Evolutionary conservation across 2,329 filamentous ascomycete species (phyloP), one percentile per base, ranked within the genome.

Genomic region (Trichoderma simmonsii): DNA sequence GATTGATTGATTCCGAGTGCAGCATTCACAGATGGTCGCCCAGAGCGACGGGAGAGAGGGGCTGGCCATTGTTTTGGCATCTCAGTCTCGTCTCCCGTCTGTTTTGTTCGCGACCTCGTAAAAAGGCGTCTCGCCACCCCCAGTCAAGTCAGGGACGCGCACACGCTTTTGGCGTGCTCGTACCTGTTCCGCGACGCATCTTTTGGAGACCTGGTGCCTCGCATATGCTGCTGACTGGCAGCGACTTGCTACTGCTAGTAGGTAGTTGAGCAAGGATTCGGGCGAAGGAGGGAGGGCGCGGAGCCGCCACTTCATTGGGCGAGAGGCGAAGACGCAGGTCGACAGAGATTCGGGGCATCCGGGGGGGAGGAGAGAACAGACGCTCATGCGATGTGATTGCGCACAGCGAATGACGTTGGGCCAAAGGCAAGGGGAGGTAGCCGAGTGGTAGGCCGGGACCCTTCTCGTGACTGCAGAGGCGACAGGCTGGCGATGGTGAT

Each of bases 301-400:
- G 43, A 56, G 43, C 56, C 30, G 60, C 39, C 15, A 63, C 30
- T 32, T 21, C 57, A 72, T 72, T 72, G 70, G 43, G 64, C 14
- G 60, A 51, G 28, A 39, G 24, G 21, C 28, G 3, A 57, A 57
- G 56, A 61, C 28, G 66, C 56, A 51, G 54, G 56, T 61, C 26
- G 26, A 61, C 15, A 34, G 34, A 61, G 56, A n/a, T 18, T 61
- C 34, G 65, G 56, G 65, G 65, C 26, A 32, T 51, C 26, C n/a
- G 56, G 66, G 39, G 56, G 36, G 36, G 14, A 36, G 14, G 6
- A 36, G 4, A 18, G 36, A 15, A 39, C n/a, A 51, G 51, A 43
- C 54, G 56, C 66, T 69, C 70, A 72, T 72, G 70, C 63, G 64
- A 60, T 71, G 69, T 60, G 62, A 66, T 66, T 65, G 69, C 68